phyloP scores from a whole-genome alignment of 192 early-diverging fungal genomes.

The Diversispora eburnea region DNA sequence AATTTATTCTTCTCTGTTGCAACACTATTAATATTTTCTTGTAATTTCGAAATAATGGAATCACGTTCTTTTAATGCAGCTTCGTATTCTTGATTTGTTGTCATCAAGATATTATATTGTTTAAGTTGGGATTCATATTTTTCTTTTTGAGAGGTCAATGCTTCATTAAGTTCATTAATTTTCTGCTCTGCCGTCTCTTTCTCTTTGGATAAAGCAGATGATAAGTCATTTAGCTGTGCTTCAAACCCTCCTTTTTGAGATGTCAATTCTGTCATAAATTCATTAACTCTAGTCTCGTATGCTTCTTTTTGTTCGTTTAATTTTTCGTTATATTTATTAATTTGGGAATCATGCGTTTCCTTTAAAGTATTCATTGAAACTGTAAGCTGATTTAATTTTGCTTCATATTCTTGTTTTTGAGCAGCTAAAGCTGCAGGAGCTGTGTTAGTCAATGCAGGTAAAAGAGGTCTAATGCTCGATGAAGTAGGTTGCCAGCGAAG shows the following conservation, averaged over 20 bases:
- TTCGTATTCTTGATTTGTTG: constrained; percentile 26
- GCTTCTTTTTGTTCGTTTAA: constrained; percentile 7
- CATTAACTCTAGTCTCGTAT: constrained; percentile 9
- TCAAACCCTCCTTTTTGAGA: constrained; percentile 21
- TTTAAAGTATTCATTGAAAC: background rate
- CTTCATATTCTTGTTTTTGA: constrained; percentile 30
- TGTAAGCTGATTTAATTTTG: constrained; percentile 9
- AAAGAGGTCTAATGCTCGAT: constrained; percentile 2
- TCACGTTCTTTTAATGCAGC: constrained; percentile 18
- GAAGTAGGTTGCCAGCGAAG: constrained; percentile 26
- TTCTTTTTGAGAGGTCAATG: constrained; percentile 8
- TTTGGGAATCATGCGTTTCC: constrained; percentile 7
- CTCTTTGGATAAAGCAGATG: background rate
- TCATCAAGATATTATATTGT: constrained; percentile 5
- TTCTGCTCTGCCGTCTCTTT: background rate
- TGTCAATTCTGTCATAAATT: background rate
- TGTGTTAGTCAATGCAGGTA: constrained; percentile 26
- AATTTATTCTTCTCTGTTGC: constrained; percentile 27
- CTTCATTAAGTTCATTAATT: background rate
- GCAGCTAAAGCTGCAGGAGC: constrained; percentile 20
- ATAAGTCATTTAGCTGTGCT: constrained; percentile 16
- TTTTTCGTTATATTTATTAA: background rate
- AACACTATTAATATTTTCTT: constrained; percentile 23
- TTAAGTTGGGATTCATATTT: constrained; percentile 19
- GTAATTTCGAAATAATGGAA: constrained; percentile 25